Evolutionary conservation across 2,329 filamentous ascomycete genomes (phyloP).

Genomic region (Immersiporthe knoxdaviesiana): DNA sequence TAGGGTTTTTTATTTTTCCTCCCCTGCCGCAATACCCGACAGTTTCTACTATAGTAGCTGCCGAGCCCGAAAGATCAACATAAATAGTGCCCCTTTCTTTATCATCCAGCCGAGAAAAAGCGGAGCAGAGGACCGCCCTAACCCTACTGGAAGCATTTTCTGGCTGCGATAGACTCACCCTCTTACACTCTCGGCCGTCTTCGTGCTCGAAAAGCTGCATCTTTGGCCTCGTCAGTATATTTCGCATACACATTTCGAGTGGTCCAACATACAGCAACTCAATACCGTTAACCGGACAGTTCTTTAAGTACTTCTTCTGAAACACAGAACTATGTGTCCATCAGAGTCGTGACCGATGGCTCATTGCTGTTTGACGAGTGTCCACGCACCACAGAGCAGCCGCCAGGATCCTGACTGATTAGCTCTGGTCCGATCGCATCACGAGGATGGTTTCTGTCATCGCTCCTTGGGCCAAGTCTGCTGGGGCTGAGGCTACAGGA

Average conservation of each 20-base stretch:
- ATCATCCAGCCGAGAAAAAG: background rate
- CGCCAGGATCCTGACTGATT: background rate
- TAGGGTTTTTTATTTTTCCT: background rate
- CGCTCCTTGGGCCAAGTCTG: background rate
- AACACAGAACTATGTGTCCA: background rate
- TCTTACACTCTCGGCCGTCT: background rate
- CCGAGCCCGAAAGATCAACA: background rate
- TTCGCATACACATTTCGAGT: background rate
- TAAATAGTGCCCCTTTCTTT: background rate
- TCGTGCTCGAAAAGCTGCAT: background rate
- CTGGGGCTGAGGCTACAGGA: background rate
- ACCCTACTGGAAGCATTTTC: background rate
- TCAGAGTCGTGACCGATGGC: background rate
- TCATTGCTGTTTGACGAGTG: background rate
- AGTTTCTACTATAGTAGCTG: background rate
- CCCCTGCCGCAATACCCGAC: background rate
- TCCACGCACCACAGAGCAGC: background rate
- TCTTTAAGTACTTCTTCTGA: background rate
- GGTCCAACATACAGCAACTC: background rate
- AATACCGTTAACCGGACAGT: background rate
- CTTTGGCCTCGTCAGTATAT: background rate
- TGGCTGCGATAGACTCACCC: too few relatives aligned
- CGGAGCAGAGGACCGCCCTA: background rate
- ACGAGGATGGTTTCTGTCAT: background rate
- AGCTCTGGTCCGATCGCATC: background rate